Conservation (phyloP, 2,329 filamentous ascomycete genomes). For the Aspergillus unguis region DNA sequence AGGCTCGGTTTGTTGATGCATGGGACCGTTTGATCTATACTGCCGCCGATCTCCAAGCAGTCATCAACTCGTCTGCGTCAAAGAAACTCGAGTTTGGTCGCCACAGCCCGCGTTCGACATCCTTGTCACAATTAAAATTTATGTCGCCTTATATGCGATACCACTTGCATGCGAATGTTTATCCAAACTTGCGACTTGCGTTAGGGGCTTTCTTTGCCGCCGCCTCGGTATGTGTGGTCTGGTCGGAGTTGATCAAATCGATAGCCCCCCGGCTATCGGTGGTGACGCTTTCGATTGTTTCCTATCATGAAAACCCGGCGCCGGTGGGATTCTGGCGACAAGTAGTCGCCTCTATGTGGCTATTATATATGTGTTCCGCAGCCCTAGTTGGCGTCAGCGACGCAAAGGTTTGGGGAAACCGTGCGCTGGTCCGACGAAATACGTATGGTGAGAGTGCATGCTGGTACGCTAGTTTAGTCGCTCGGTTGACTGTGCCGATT, state of each 20-base stretch:
- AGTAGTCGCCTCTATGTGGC: conserved; percentile 78
- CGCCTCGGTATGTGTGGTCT: conserved; percentile 80
- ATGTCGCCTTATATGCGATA: conserved; percentile 81
- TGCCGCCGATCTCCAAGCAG: conserved; percentile 71
- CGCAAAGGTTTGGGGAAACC: conserved; percentile 95
- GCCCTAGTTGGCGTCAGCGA: conserved; percentile 84
- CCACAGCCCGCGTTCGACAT: conserved; percentile 53
- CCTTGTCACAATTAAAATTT: conserved; percentile 56
- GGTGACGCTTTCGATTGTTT: conserved; percentile 60
- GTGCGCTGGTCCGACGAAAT: conserved; percentile 82
- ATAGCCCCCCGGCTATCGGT: conserved; percentile 72
- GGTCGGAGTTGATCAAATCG: conserved; percentile 90
- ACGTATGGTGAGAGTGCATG: conserved; percentile 91
- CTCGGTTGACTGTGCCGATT: conserved; percentile 85
- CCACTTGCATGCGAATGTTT: conserved; percentile 67
- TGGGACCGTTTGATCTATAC: conserved; percentile 77
- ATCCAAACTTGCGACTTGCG: conserved; percentile 65
- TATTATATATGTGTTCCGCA: conserved; percentile 92
- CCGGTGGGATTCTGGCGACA: conserved; percentile 85
- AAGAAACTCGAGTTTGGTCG: conserved; percentile 73
- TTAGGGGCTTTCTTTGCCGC: conserved; percentile 66
- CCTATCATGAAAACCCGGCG: conserved; percentile 66
- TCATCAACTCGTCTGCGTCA: conserved; percentile 78
- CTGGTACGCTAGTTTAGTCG: conserved; percentile 92
- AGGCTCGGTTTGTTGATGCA: conserved; percentile 76